phyloP scores from a whole-genome alignment of 2,329 filamentous ascomycete species.

The Cercospora janseana region DNA sequence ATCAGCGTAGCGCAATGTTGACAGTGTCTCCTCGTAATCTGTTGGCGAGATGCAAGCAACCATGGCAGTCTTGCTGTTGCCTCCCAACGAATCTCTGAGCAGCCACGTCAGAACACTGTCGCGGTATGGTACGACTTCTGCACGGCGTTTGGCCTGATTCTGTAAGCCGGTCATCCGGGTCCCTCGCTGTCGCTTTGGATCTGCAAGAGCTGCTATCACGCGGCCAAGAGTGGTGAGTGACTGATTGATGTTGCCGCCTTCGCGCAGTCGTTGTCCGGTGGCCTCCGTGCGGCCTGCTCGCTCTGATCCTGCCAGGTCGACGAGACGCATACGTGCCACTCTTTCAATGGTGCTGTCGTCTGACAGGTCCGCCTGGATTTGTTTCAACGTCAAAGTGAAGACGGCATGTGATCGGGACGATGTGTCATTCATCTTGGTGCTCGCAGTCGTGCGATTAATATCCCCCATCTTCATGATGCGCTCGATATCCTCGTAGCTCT shows the following conservation, averaged over 20 bases:
- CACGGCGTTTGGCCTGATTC: conserved; percentile 47
- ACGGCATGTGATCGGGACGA: conserved; percentile 94
- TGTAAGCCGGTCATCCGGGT: conserved; percentile 48
- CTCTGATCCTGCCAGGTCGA: conserved; percentile 93
- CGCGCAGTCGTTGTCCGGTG: conserved; percentile 82
- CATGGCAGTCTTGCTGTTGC: conserved; percentile 98
- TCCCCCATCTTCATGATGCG: conserved; percentile 90
- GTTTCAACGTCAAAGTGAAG: conserved; percentile 96
- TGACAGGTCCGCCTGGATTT: conserved; percentile 94
- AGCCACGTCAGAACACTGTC: conserved; percentile 85
- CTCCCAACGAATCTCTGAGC: conserved; percentile 90
- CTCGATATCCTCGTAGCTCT: conserved; percentile 81
- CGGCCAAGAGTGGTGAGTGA: conserved; percentile 92
- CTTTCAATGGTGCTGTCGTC: conserved; percentile 98
- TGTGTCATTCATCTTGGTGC: conserved; percentile 99
- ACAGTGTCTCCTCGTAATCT: conserved; percentile 96
- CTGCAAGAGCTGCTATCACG: conserved; percentile 86
- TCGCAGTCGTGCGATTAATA: conserved; percentile 79
- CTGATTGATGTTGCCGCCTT: conserved; percentile 99
- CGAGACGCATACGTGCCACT: conserved; percentile 86
- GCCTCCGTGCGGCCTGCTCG: conserved; percentile 94
- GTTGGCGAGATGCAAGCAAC: conserved; percentile 94
- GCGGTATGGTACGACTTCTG: conserved; percentile 76
- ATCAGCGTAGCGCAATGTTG: conserved; percentile 92
- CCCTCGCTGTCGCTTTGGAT: conserved; percentile 55